These are phyloP conservation scores for Neophaeococcomyces mojaviensis DNA, from an alignment of 2,329 filamentous ascomycete genomes.

Conservation along the genomic window DNA sequence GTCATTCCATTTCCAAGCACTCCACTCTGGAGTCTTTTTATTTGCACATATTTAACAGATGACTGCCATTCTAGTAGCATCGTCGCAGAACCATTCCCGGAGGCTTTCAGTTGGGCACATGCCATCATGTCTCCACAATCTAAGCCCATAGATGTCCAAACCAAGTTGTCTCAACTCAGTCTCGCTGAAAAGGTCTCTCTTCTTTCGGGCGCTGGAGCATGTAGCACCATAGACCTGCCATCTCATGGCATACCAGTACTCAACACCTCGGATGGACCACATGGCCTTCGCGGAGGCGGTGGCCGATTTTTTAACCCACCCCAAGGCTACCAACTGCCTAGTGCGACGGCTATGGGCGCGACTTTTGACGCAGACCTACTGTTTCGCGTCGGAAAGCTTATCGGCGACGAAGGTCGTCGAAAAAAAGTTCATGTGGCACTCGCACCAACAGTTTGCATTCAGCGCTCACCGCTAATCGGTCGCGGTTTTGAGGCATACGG, in stretches of 20 bases:
- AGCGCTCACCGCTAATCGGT: conserved; percentile 15
- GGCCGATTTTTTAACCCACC: too few relatives aligned
- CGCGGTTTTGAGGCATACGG: conserved; percentile 18
- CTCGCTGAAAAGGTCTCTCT: conserved; percentile 50
- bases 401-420: conserved; percentile 8
- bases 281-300: conserved; percentile 48
- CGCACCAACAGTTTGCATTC: conserved; percentile 16
- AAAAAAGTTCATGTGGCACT: conserved; percentile 15
- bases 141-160: too few relatives aligned
- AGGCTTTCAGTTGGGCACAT: too few relatives aligned
- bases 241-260: conserved; percentile 50
- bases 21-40: too few relatives aligned
- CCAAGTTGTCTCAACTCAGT: too few relatives aligned
- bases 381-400: not conserved
- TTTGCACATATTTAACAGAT: too few relatives aligned
- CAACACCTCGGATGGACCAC: conserved; percentile 55
- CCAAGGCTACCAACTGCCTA: too few relatives aligned
- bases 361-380: conserved; percentile 43
- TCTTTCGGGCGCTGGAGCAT: conserved; percentile 54
- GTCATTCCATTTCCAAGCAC: too few relatives aligned
- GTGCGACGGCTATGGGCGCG: conserved; percentile 40
- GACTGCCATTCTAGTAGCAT: too few relatives aligned
- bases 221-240: conserved; percentile 53
- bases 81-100: too few relatives aligned
- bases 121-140: too few relatives aligned